Conservation (phyloP, 148 eudicot species). For the Amaranthus cruentus region DNA sequence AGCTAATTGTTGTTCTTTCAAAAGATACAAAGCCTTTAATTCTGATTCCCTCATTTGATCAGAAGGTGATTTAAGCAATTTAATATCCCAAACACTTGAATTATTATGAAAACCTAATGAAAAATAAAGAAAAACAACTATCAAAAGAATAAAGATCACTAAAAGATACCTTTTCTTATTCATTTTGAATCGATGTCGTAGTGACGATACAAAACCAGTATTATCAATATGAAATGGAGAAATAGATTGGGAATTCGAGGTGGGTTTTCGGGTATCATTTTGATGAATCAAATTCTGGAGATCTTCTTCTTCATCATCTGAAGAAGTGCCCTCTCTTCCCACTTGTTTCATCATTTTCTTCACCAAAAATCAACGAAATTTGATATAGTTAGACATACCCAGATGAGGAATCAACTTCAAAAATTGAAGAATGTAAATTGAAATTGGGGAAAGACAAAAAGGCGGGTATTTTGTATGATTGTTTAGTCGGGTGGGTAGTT, state of each 20-base stretch:
- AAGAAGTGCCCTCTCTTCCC: constrained; percentile 32
- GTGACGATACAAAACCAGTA: constrained; percentile 12
- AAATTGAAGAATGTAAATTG: neutral
- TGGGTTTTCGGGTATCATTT: constrained; percentile 31
- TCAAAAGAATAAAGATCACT: constrained; percentile 43
- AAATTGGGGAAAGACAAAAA: neutral
- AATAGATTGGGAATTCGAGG: constrained; percentile 20
- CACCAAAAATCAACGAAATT: constrained; percentile 7
- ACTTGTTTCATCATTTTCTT: constrained; percentile 19
- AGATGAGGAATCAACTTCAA: neutral
- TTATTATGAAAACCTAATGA: constrained; percentile 45
- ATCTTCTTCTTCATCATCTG: constrained; percentile 70
- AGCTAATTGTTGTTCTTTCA: constrained; percentile 57
- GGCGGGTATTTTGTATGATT: neutral
- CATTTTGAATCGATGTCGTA: constrained; percentile 24
- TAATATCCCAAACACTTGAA: constrained; percentile 24
- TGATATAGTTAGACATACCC: constrained; percentile 17
- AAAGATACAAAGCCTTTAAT: constrained; percentile 49
- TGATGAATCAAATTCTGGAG: constrained; percentile 39
- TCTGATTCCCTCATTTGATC: constrained; percentile 70
- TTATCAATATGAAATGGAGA: constrained; percentile 53
- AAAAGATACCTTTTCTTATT: constrained; percentile 50
- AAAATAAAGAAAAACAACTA: constrained; percentile 46
- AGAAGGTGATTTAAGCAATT: constrained; percentile 19
- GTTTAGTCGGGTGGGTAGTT: constrained; percentile 12